Base-by-base conservation (phyloP, 176 grass and related monocot species). In the Avena eriantha region DNA sequence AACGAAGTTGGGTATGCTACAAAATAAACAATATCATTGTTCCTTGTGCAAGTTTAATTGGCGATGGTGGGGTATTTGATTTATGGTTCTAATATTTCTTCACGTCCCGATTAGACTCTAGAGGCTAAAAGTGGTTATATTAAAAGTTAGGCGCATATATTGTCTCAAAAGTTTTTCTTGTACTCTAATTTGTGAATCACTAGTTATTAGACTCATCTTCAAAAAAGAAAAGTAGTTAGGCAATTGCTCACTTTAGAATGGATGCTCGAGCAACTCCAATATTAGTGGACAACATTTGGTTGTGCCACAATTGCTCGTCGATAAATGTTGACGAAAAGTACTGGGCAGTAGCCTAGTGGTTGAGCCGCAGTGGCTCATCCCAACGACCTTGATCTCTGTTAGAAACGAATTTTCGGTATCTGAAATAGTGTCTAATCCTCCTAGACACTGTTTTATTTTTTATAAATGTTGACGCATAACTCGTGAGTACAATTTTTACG, bases 91-190 rank as follows among this genome's bases (percentile, higher is more conserved):
- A 8, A 24, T 24, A 24, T 75, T 29, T 51, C 14, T 29, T 66
- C 3, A 53, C 16, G 33, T 22, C 10, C 76, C 43, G 10, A 36
- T 54, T 54, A 23, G 33, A 17, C 3, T 36, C 5, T 69, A 7
- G 4, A 57, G 8, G 12, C 29, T 41, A 19, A 3, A 17, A 47
- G 45, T 60, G 64, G 22, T 7, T 9, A 61, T 34, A 34, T 82
- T 68, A 12, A 19, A 83, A 88, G 72, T 59, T 88, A 58, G 80
- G 59, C 70, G 46, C 8, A 26, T n/a, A 76, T 7, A 0, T 4
- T 45, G 33, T 11, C 12, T 54, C 1, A 10, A 14, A 51, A 22
- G 12, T 59, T 56, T 10, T 57, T 77, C 19, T 55, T 67, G 10
- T 19, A 16, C 1, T 18, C 33, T 69, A 7, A 56, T 87, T 57